Evolutionary conservation across 2,329 filamentous ascomycete species (phyloP).

Genomic region (Fusarium tanahbumbuense): DNA sequence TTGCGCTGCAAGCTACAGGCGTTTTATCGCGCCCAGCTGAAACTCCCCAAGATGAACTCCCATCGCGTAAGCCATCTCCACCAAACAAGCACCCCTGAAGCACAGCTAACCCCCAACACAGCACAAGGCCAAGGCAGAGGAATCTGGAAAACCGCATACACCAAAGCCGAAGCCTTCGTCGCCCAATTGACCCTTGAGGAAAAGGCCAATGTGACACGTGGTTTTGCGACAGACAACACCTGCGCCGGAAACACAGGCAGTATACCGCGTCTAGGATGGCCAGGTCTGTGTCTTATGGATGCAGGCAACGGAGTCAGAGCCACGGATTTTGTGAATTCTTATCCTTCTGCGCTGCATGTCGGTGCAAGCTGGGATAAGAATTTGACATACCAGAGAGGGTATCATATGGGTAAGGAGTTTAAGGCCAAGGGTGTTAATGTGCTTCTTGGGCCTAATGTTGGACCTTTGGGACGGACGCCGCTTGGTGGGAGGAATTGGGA

Average conservation of each 20-base stretch:
- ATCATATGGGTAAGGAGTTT: conserved; percentile 68
- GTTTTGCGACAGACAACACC: conserved; percentile 64
- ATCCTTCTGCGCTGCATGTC: conserved; percentile 60
- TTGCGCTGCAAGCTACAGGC: conserved; percentile 14
- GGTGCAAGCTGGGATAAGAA: conserved; percentile 66
- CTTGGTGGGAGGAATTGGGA: conserved; percentile 81
- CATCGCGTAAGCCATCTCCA: conserved; percentile 31
- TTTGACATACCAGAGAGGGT: conserved; percentile 62
- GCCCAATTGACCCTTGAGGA: conserved; percentile 73
- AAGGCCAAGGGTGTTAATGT: conserved; percentile 72
- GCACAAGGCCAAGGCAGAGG: conserved; percentile 41
- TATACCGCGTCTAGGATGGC: conserved; percentile 59
- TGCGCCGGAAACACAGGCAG: conserved; percentile 61
- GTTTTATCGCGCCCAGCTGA: conserved; percentile 7
- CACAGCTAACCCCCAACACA: conserved; percentile 19
- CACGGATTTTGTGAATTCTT: conserved; percentile 61
- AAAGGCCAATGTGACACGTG: conserved; percentile 66
- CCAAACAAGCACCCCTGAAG: conserved; percentile 1
- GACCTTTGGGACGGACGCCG: conserved; percentile 76
- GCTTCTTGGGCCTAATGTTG: conserved; percentile 76
- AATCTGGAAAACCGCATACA: conserved; percentile 68
- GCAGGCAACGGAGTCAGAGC: conserved; percentile 62
- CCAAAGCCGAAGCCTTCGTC: conserved; percentile 67
- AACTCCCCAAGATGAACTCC: neutral
- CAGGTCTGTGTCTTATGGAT: conserved; percentile 62